Base-by-base conservation (phyloP, 495 filamentous ascomycete genomes). In the Thermothielavioides terrestris region DNA sequence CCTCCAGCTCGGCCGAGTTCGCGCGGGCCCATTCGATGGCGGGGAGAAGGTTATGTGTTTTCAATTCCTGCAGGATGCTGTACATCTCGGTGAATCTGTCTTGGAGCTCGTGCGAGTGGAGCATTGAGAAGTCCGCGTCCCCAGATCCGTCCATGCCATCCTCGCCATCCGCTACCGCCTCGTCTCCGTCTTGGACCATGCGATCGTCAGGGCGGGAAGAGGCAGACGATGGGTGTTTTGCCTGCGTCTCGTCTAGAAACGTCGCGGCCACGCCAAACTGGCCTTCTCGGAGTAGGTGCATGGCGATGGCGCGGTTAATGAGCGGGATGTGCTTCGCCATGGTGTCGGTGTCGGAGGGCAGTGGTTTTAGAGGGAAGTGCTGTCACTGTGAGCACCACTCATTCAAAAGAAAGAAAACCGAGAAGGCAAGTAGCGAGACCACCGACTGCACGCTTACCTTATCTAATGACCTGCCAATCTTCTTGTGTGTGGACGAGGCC, bases 231-330 rank as follows among this genome's bases (percentile, higher is more conserved):
- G 45, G 59, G 46, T 46, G 53, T 8, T 41, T 62, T 53, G 37
- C 10, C 26, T 71, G 65, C 3, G 71, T 68, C 57, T 95, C 90
- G 10, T 69, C 67, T 17, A 90, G 76, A 50, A 96, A 95, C 4
- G 84, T 88, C 4, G 81, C 75, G 3, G 90, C 90, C 1, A 95
- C 91, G 14, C 67, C 72, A 64, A 98, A 97, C 62, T 95, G 85
- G 30, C 92, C 92, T 71, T 97, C 94, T 20, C 92, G 83, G 15
- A 97, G 77, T 12, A 98, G 74, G 64, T 98, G 92, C 89, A 98
- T 95, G 3, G 86, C 87, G 47, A 97, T 92, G 18, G 92, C 92
- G 20, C 89, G 77, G 63, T 97, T 91, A 57, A 96, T 86, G 9
- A 95, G 76, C 30, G 76, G 68, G 5, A 83, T 72, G 51, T 94